phyloP scores from a whole-genome alignment of 73 alveolate genomes.

The Paramecium primaurelia region DNA sequence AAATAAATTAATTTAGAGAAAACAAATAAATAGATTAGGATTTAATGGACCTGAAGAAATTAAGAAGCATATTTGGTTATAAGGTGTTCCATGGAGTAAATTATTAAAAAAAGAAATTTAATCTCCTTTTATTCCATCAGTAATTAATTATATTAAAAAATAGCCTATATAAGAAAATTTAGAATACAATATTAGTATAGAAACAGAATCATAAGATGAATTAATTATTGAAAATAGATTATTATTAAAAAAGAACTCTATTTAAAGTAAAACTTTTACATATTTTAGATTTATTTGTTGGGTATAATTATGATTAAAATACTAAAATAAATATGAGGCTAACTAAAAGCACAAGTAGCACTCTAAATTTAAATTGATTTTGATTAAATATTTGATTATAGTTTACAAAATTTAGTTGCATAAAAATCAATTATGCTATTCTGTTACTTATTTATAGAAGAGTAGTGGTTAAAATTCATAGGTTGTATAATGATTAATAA shows the following conservation, averaged over 20 bases:
- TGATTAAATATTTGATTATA: background rate
- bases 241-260: constrained; percentile 62
- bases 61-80: constrained; percentile 66
- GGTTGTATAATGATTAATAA: background rate
- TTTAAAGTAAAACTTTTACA: constrained; percentile 10
- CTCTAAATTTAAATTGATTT: background rate
- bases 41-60: constrained; percentile 68
- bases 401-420: background rate
- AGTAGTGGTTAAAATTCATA: background rate
- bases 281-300: background rate
- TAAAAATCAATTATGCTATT: background rate
- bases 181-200: background rate
- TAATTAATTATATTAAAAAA: background rate
- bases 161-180: background rate
- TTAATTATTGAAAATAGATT: constrained; percentile 20
- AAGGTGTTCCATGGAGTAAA: constrained; percentile 60
- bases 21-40: constrained; percentile 61
- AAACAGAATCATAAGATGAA: constrained; percentile 39
- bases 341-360: background rate
- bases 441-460: background rate
- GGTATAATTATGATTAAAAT: constrained; percentile 7
- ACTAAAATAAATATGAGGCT: background rate
- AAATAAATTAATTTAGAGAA: constrained; percentile 65
- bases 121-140: constrained; percentile 59
- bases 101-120: constrained; percentile 30